Base-by-base conservation (phyloP, 1,284 basidiomycete species). In the Ceratobasidium sp. region DNA sequence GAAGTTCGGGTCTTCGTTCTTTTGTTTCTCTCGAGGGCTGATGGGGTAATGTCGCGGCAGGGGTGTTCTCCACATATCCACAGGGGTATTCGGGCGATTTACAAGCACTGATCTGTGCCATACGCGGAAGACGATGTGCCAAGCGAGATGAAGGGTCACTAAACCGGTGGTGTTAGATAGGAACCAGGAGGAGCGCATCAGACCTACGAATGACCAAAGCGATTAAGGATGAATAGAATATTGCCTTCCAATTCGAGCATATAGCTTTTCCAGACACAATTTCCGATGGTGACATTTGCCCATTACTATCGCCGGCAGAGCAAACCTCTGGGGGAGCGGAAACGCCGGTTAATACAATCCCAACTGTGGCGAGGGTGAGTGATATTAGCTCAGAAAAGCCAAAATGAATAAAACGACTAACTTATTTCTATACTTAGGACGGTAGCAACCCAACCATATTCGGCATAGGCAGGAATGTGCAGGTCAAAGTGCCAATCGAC, bases 401-500 rank as follows among this genome's bases (percentile, higher is more conserved):
- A 21, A n/a, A n/a, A 30, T 5, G 18, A 1, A 11, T 18, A 13
- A 26, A 35, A 11, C 14, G 7, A n/a, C 52, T 57, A n/a, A 69
- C 64, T 52, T 44, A 69, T 23, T 46, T 69, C 49, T 18, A 69
- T 43, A 38, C 64, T 43, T 38, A 35, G 43, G 3, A 41, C 38
- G 8, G 32, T 9, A n/a, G 35, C 52, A 54, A 69, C 38, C 64
- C 64, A 69, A 1, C 23, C 21, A 43, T 35, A 69, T 14, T 69
- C 64, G 23, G 18, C 23, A 28, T 57, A 69, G 7, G 64, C 64
- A 14, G 64, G 50, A 16, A 57, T 50, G 6, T 18, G 52, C 14
- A 69, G 18, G 38, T 54, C 52, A 28, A 55, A 46, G 26, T 69
- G 64, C 64, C 64, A 69, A 28, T 69, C 64, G 23, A 69, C 16